Conservation (phyloP, 2,329 filamentous ascomycete genomes). For the Dendrostoma leiphaemia region DNA sequence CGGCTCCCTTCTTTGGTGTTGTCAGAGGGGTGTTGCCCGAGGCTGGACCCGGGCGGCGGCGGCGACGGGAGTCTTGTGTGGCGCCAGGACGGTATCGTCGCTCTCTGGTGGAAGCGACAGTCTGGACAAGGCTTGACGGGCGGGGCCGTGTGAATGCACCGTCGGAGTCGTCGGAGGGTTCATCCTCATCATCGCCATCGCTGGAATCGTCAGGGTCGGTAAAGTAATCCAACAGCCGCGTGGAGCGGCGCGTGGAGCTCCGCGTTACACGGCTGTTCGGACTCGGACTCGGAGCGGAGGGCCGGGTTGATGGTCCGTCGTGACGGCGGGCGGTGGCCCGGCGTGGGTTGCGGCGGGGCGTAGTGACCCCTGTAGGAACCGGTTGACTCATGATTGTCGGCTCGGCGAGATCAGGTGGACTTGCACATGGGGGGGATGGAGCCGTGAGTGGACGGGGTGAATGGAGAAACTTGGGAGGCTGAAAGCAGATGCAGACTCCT, state of each 20-base stretch:
- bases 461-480: background rate
- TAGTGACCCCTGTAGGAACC: conserved; percentile 11
- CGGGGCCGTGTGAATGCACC: conserved; percentile 3
- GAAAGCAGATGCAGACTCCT: background rate
- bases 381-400: conserved; percentile 17
- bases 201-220: background rate
- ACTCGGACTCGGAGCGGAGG: conserved; percentile 7
- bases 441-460: background rate
- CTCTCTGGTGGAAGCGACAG: conserved; percentile 10
- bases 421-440: background rate
- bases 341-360: conserved; percentile 16
- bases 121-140: conserved; percentile 9
- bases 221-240: conserved; percentile 4
- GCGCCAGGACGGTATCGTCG: conserved; percentile 1
- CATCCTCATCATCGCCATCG: background rate
- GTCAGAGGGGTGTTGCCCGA: background rate
- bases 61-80: conserved; percentile 1
- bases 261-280: conserved; percentile 17
- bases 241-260: conserved; percentile 11
- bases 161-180: background rate
- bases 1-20: conserved; percentile 5
- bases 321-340: conserved; percentile 9
- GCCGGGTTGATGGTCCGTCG: conserved; percentile 5
- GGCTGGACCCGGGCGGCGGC: background rate
- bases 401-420: background rate